A percentile compares a stretch with the other conserved stretches of the same genome.
Evolutionary conservation across 2,329 filamentous ascomycete species (phyloP).

Genomic region (Fusarium subglutinans): DNA sequence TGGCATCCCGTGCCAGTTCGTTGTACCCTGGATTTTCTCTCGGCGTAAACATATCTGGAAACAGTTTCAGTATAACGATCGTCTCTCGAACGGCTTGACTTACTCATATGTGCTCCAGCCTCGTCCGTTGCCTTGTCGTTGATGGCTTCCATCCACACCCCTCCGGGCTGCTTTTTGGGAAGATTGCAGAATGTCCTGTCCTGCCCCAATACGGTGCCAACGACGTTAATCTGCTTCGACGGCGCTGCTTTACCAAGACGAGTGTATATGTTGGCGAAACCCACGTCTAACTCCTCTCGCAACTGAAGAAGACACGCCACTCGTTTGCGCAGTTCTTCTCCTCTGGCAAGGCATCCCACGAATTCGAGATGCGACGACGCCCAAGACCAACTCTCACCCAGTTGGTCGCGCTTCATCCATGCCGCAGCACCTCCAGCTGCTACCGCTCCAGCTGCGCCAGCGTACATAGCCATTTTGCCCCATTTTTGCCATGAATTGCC

Average conservation of each 20-base stretch:
- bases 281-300: constrained; percentile 71
- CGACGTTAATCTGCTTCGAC: constrained; percentile 61
- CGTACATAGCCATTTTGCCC: constrained; percentile 86
- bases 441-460: constrained; percentile 83
- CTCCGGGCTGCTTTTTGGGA: constrained; percentile 64
- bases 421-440: constrained; percentile 85
- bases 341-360: constrained; percentile 86
- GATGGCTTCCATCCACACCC: constrained; percentile 74
- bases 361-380: constrained; percentile 92
- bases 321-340: constrained; percentile 80
- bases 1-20: constrained; percentile 71
- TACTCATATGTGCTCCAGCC: constrained; percentile 79
- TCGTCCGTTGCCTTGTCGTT: constrained; percentile 86
- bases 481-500: constrained; percentile 75
- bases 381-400: constrained; percentile 81
- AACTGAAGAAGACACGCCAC: constrained; percentile 74
- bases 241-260: constrained; percentile 76
- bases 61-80: constrained; percentile 2
- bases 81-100: constrained; percentile 42
- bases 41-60: constrained; percentile 75
- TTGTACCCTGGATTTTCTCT: constrained; percentile 78
- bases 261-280: constrained; percentile 89
- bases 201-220: constrained; percentile 69
- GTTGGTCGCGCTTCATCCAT: constrained; percentile 84
- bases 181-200: constrained; percentile 91